phyloP scores from a whole-genome alignment of 2,329 filamentous ascomycete species.

The Colletotrichum eleusines region DNA sequence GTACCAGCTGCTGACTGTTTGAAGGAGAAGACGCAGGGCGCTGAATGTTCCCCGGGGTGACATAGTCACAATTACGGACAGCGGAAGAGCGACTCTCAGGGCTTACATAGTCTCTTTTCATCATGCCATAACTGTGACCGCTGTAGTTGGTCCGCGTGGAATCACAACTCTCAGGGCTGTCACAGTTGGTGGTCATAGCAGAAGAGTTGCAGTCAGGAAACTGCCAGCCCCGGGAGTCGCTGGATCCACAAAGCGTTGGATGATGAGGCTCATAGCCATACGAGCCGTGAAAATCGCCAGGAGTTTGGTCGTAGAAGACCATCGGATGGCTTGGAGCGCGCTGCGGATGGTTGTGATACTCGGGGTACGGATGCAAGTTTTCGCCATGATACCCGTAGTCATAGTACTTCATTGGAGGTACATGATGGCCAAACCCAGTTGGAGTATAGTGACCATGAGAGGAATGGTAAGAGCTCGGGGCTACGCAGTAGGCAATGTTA shows the following conservation, averaged over 20 bases:
- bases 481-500: background rate
- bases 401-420: background rate
- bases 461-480: too few relatives aligned
- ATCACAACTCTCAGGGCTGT: background rate
- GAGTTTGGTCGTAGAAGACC: background rate
- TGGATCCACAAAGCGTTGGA: background rate
- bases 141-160: background rate
- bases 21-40: background rate
- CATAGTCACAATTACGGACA: background rate
- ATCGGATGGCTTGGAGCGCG: background rate
- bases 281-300: background rate
- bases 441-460: background rate
- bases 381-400: background rate
- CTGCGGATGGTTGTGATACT: background rate
- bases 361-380: background rate
- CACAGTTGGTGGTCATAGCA: background rate
- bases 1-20: too few relatives aligned
- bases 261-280: background rate
- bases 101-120: too few relatives aligned
- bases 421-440: background rate
- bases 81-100: background rate
- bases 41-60: background rate
- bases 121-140: background rate
- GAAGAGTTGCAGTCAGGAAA: background rate
- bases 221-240: background rate